phyloP scores from a whole-genome alignment of 108 stramenopile genomes.

The Epithemia pelagica region DNA sequence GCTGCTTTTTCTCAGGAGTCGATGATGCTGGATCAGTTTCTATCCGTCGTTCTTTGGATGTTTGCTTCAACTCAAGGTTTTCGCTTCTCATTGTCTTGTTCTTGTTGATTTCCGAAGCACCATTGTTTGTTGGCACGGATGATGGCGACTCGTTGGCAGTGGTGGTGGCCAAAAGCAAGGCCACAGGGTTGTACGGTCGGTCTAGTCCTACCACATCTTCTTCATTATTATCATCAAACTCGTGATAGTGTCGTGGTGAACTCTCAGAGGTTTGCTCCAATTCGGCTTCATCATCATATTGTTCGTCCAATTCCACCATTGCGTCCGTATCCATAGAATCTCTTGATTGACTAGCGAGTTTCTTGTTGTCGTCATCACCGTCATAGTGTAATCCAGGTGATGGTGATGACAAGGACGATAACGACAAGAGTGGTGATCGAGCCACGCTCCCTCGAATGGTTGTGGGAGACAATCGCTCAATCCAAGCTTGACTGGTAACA shows the following conservation, averaged over 20 bases:
- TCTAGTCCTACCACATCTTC: background rate
- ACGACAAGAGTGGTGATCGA: no score
- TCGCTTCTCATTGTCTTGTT: no score
- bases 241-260: background rate
- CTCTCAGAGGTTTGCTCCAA: background rate
- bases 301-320: background rate
- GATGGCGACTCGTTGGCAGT: background rate
- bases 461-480: background rate
- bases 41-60: background rate
- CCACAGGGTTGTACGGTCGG: background rate
- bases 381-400: background rate
- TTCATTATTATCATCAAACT: background rate
- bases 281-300: background rate
- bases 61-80: no score
- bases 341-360: no score
- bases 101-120: no score
- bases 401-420: no score
- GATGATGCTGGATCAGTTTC: background rate
- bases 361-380: background rate
- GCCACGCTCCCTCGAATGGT: background rate
- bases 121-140: no score
- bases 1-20: background rate
- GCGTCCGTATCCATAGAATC: no score
- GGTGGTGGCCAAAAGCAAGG: background rate
- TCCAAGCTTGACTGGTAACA: background rate